Evolutionary conservation across 306 rosid genomes (phyloP).

Genomic region (Hylodesmum podocarpum): DNA sequence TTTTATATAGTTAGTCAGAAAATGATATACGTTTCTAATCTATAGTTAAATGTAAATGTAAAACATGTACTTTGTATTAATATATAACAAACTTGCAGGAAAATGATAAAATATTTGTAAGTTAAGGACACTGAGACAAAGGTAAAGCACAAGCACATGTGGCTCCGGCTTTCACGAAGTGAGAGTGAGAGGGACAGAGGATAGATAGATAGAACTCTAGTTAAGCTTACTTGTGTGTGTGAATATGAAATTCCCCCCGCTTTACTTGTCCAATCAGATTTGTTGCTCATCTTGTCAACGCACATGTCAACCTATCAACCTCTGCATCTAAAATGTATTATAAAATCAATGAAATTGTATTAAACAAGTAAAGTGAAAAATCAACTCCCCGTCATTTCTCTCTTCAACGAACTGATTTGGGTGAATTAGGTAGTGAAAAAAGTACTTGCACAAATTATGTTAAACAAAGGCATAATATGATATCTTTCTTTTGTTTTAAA

Average conservation of each 20-base stretch:
- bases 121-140: slow-evolving; percentile 35
- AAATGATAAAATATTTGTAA: slow-evolving; percentile 15
- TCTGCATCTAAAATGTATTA: not conserved
- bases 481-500: not conserved
- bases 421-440: not conserved
- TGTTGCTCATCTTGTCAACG: slow-evolving; percentile 24
- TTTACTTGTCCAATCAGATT: slow-evolving; percentile 44
- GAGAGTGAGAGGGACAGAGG: slow-evolving; percentile 45
- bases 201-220: slow-evolving; percentile 51
- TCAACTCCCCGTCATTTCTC: not conserved
- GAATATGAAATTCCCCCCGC: slow-evolving; percentile 37
- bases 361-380: not conserved
- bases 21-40: too few relatives aligned
- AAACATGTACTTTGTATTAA: too few relatives aligned
- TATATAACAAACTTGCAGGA: not conserved
- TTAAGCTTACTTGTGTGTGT: slow-evolving; percentile 54
- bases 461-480: not conserved
- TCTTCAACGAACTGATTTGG: not conserved
- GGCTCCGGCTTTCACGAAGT: slow-evolving; percentile 44
- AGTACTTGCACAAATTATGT: not conserved
- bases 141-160: slow-evolving; percentile 41
- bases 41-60: too few relatives aligned
- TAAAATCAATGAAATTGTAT: not conserved
- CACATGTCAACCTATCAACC: slow-evolving; percentile 37
- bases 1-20: too few relatives aligned